phyloP scores from a whole-genome alignment of 768 basidiomycete species.

The Lanmaoa pseudosensibilis region DNA sequence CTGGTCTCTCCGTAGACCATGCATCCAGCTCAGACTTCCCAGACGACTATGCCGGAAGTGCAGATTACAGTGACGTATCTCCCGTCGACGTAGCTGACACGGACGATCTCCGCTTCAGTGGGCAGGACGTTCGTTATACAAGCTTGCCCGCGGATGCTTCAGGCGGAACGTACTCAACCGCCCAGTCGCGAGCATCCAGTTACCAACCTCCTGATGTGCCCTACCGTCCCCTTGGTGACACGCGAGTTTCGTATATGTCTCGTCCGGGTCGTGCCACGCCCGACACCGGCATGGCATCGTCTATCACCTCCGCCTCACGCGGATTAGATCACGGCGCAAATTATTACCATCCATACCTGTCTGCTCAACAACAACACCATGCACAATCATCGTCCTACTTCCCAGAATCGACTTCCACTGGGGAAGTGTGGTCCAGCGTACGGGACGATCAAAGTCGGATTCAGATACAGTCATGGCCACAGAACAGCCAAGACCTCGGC shows the following conservation, averaged over 20 bases:
- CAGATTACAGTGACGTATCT: constrained; percentile 41
- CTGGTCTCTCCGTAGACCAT: constrained; percentile 32
- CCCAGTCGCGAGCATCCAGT: constrained; percentile 20
- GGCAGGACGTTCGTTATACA: constrained; percentile 23
- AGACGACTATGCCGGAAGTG: constrained; percentile 30
- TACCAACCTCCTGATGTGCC: constrained; percentile 27
- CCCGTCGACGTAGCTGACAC: constrained; percentile 36
- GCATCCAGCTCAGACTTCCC: constrained; percentile 32
- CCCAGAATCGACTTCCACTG: constrained; percentile 15
- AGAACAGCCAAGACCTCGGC: constrained; percentile 22
- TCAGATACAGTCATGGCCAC: constrained; percentile 28
- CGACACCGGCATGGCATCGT: constrained; percentile 21
- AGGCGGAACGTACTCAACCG: constrained; percentile 10
- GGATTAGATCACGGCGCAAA: constrained; percentile 25
- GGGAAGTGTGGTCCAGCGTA: constrained; percentile 22
- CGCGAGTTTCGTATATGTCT: constrained; percentile 28
- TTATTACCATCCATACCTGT: constrained; percentile 29
- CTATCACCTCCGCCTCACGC: constrained; percentile 25
- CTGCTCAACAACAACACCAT: constrained; percentile 26
- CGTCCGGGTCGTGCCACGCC: constrained; percentile 29
- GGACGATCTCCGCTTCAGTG: constrained; percentile 20
- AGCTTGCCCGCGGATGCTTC: constrained; percentile 24
- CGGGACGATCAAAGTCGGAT: constrained; percentile 25
- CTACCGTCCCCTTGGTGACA: constrained; percentile 29
- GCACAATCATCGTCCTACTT: constrained; percentile 27